These are phyloP conservation scores for Kentomonas sorsogonicus DNA, from an alignment of 208 protist genomes.

Conservation along the genomic window DNA sequence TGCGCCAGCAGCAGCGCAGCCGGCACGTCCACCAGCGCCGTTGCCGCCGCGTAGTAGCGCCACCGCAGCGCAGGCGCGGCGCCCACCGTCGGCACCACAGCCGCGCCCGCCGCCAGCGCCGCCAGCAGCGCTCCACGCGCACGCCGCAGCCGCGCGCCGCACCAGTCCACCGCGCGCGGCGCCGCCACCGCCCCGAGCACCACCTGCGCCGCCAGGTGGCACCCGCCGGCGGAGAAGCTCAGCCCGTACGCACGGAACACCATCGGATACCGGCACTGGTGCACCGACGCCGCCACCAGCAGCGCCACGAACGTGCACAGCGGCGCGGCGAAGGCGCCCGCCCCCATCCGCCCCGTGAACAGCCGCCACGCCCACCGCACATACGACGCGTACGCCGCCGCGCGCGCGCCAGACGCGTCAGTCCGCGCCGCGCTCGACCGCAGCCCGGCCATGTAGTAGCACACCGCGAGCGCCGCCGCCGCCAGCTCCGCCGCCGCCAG, in stretches of 20 bases:
- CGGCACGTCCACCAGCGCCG: constrained; percentile 37
- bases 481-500: constrained; percentile 19
- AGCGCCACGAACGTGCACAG: constrained; percentile 12
- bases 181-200: constrained; percentile 18
- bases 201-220: constrained; percentile 28
- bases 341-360: not conserved
- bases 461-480: constrained; percentile 15
- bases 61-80: constrained; percentile 2
- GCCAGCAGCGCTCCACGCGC: constrained; percentile 8
- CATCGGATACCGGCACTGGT: constrained; percentile 42
- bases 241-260: constrained; percentile 28
- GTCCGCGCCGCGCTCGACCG: too few relatives aligned
- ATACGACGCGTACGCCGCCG: too few relatives aligned
- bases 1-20: constrained; percentile 18
- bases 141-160: not conserved
- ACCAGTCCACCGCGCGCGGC: constrained; percentile 16
- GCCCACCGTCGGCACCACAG: constrained; percentile 8
- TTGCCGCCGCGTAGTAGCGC: constrained; percentile 26
- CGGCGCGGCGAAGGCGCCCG: constrained; percentile 3
- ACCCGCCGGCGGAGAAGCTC: constrained; percentile 27
- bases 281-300: constrained; percentile 23
- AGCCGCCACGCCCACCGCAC: constrained; percentile 18
- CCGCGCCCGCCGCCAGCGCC: constrained; percentile 10
- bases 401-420: too few relatives aligned
- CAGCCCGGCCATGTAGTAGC: constrained; percentile 9